Evolutionary conservation across 129 eudicot genomes (phyloP), one percentile per base, ranked within the genome.

Genomic region (sunflower (Helianthus annuus)): DNA sequence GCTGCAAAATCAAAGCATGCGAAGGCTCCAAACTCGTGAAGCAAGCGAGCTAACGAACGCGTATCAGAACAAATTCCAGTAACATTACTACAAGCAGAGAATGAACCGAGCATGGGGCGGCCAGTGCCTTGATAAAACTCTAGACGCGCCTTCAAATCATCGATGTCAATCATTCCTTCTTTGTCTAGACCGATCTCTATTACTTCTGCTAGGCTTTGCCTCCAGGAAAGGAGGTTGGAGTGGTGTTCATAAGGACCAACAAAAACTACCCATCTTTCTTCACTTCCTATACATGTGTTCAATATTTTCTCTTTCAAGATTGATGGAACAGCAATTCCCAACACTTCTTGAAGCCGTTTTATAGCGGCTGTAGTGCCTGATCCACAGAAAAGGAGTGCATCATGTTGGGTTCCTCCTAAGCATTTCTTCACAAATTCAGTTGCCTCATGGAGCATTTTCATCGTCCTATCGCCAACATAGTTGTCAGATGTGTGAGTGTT

Each of bases 61-160:
- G 97, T 92, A 66, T 92, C 86, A 0, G 85, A 72, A 51, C 16
- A 48, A 42, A 83, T 66, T 39, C 97, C 97, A 9, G 91, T 83
- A 17, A 92, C 97, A 45, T 89, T 92, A 75, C 97, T 92, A 73
- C 97, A 92, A 54, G 97, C 97, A 1, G 97, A 92, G 72, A 92
- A 89, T 24, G 97, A 92, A 5, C 96, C 97, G 10, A 92, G 61
- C 79, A 92, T 84, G 2, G 83, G 93, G 57, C 96, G 73, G 6
- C 83, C 83, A 1, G 71, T 72, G 39, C 5, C 0, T 55, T 36
- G 71, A 65, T 83, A 92, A 27, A 46, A 53, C 24, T 76, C 69
- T 0, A 92, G 81, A 24, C 81, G 80, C 3, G 5, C 15, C 38
- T 69, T 60, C 15, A 92, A 58, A 29, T 66, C 87, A 48, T 92